These are phyloP conservation scores for Phytophthora nicotianae DNA, from an alignment of 352 stramenopile species.

Conservation along the genomic window DNA sequence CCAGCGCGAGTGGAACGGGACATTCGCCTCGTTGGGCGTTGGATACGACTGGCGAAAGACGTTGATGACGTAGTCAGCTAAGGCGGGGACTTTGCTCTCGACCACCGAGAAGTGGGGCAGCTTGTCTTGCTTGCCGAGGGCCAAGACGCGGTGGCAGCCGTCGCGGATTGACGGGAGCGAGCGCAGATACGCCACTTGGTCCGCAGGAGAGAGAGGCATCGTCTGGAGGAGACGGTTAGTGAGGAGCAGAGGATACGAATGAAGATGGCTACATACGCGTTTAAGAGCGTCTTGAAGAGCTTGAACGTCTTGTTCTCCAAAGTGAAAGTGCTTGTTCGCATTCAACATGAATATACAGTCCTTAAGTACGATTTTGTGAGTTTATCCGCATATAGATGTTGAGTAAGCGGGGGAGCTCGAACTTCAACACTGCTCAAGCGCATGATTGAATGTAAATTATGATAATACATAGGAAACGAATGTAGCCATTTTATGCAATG, in stretches of 20 bases:
- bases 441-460: constrained; percentile 1
- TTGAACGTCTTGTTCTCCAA: background rate
- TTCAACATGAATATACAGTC: constrained; percentile 17
- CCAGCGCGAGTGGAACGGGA: constrained; percentile 83
- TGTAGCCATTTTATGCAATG: too few species aligned
- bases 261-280: background rate
- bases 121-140: constrained; percentile 51
- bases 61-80: constrained; percentile 76
- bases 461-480: background rate
- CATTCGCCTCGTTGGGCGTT: constrained; percentile 46
- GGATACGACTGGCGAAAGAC: constrained; percentile 66
- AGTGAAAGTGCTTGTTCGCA: constrained; percentile 17
- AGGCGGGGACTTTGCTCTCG: constrained; percentile 52
- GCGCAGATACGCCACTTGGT: constrained; percentile 66
- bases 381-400: background rate
- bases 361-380: constrained; percentile 12
- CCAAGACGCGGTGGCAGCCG: constrained; percentile 68
- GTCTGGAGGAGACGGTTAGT: background rate
- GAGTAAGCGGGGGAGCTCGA: background rate
- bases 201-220: constrained; percentile 18
- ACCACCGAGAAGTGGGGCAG: constrained; percentile 70
- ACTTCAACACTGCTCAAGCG: background rate
- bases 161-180: constrained; percentile 75
- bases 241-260: background rate
- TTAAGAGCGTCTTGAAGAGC: background rate